Base-by-base conservation (phyloP, 2,329 filamentous ascomycete species). In the Ophiostoma angusticollis region DNA sequence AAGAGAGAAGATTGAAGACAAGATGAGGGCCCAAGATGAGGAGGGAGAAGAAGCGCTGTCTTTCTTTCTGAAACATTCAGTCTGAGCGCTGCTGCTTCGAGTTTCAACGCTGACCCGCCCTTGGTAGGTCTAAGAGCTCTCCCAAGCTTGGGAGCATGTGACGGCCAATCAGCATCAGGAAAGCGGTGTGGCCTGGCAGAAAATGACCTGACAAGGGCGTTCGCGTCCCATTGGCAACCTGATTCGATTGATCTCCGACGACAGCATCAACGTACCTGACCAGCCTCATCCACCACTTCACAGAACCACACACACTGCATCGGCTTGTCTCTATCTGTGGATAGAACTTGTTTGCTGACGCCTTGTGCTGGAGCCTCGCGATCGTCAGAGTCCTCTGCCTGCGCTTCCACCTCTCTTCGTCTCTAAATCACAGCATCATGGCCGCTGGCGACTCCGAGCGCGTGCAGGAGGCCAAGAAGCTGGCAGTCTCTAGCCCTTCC, bases 401-500 rank as follows among this genome's bases (percentile, higher is more conserved):
- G n/a, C n/a, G n/a, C n/a, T n/a, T 9, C 22, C 14, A 16, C 19
- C 11, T 23, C 31, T n/a, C 14, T 9, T n/a, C 18, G 23, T 25
- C 11, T n/a, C 28, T 12, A 31, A 34, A 18, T 24, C 19, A 3
- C 17, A 24, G 25, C 18, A 36, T 16, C 22, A 76, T 76, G 72
- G 70, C 70, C 53, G 68, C 67, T 51, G 68, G 62, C 60, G 70
- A 75, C 50, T 72, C 72, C 49, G 62, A 64, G 54, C 64, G 80
- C 68, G 79, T 95, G 72, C 77, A 80, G 63, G 85, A 95, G 72
- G 89, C 86, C 59, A 80, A 89, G 70, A 78, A 82, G 67, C 67
- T 89, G 55, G 74, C 75, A 50, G 86, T 84, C 67, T 72, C 78
- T 48, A 76, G 93, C 56, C 82, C 87, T 49, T 66, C 72, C 54